Evolutionary conservation across 208 protist species (phyloP).

Genomic region (Leishmania arabica): DNA sequence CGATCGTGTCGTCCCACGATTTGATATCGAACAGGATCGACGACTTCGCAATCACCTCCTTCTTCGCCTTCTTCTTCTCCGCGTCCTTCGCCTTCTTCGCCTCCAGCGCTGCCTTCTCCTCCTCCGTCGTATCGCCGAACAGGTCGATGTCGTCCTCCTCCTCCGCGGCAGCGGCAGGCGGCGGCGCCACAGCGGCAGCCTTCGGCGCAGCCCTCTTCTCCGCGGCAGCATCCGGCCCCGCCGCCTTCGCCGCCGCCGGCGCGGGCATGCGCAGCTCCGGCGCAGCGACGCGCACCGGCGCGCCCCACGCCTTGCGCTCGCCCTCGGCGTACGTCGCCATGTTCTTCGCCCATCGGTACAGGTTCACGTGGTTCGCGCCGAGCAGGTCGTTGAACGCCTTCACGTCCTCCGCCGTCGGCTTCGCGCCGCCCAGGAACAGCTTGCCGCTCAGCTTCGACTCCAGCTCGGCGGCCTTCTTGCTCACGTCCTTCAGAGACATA

Average conservation of each 20-base stretch:
- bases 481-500: conserved; percentile 68
- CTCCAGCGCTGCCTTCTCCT: conserved; percentile 82
- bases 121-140: conserved; percentile 88
- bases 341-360: conserved; percentile 80
- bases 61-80: conserved; percentile 84
- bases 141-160: conserved; percentile 90
- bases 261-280: conserved; percentile 31
- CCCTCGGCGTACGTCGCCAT: conserved; percentile 65
- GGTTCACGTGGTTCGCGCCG: conserved; percentile 43
- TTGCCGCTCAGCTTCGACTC: conserved; percentile 62
- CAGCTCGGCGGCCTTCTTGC: conserved; percentile 53
- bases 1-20: conserved; percentile 93
- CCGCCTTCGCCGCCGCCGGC: conserved; percentile 31
- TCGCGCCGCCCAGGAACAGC: conserved; percentile 67
- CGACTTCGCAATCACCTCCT: conserved; percentile 87
- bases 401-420: conserved; percentile 70
- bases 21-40: conserved; percentile 94
- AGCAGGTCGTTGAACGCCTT: conserved; percentile 75
- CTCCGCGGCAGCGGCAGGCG: conserved; percentile 31
- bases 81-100: conserved; percentile 88
- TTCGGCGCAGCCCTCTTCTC: conserved; percentile 32
- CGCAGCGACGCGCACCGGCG: conserved; percentile 54
- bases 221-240: conserved; percentile 1
- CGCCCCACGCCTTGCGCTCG: conserved; percentile 56
- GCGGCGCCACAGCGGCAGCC: conserved; percentile 31